Percentiles rank a stretch among this genome's conserved stretches.
These are phyloP conservation scores for Sarocladium strictum DNA, from an alignment of 2,329 filamentous ascomycete genomes.

Conservation along the genomic window DNA sequence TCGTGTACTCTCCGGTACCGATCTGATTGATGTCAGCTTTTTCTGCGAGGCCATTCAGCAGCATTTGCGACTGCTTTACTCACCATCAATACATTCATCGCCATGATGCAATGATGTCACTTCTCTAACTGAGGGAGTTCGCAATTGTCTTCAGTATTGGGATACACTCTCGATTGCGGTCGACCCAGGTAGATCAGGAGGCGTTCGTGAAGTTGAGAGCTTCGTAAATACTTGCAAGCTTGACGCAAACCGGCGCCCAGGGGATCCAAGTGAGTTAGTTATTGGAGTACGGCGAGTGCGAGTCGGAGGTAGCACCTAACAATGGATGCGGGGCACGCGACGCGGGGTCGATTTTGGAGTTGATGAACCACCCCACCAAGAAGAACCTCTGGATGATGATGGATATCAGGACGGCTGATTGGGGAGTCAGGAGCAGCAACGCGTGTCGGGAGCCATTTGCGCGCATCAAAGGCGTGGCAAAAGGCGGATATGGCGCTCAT, in stretches of 20 bases:
- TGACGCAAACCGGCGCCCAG: neutral
- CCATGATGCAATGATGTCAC: constrained; percentile 32
- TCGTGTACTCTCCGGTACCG: constrained; percentile 94
- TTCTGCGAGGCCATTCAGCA: neutral
- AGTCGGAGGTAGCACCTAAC: neutral
- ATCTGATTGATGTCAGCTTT: constrained; percentile 44
- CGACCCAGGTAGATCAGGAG: too few relatives aligned
- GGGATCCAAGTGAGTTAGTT: neutral
- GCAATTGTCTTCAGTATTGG: too few relatives aligned
- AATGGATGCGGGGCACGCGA: neutral
- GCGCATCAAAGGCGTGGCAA: neutral
- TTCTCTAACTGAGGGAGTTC: neutral
- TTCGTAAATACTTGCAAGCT: neutral
- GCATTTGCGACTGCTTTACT: constrained; percentile 16
- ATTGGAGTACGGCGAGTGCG: neutral
- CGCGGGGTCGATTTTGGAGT: constrained; percentile 9
- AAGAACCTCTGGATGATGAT: neutral
- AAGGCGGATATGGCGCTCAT: neutral
- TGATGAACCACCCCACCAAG: neutral
- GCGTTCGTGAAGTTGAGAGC: neutral
- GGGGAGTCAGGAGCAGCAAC: neutral
- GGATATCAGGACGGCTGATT: neutral
- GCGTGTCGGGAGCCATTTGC: neutral
- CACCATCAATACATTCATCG: constrained; percentile 65
- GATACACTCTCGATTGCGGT: too few relatives aligned